Conservation (phyloP, 441 rosid genomes). For the Gossypium schwendimanii region DNA sequence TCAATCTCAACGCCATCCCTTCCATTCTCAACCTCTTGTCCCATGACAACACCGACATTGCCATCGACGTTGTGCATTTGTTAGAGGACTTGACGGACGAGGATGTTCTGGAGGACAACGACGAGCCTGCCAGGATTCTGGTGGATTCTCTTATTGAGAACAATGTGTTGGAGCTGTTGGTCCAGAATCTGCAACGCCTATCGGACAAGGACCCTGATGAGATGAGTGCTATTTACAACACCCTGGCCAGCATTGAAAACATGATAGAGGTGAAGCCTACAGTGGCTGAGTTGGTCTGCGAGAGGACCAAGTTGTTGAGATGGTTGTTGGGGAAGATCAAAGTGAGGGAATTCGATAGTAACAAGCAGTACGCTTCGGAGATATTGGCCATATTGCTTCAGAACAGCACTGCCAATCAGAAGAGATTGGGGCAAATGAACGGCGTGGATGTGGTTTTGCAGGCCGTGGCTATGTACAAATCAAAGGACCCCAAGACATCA, state of each 20-base stretch:
- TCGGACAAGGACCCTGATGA: conserved; percentile 81
- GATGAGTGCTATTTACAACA: conserved; percentile 64
- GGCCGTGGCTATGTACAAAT: conserved; percentile 90
- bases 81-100: conserved; percentile 89
- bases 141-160: conserved; percentile 72
- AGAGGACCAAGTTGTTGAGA: conserved; percentile 69
- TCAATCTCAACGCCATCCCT: conserved; percentile 58
- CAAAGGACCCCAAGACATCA: conserved; percentile 79
- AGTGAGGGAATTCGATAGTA: conserved; percentile 77
- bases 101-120: conserved; percentile 81
- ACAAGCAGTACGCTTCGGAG: conserved; percentile 92
- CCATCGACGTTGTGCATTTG: conserved; percentile 83
- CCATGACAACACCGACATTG: conserved; percentile 80
- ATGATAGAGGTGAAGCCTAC: conserved; percentile 87
- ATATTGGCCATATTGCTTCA: conserved; percentile 84
- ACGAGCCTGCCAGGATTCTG: conserved; percentile 67
- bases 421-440: conserved; percentile 82
- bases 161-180: conserved; percentile 81
- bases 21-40: conserved; percentile 72
- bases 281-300: conserved; percentile 87
- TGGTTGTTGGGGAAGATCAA: conserved; percentile 81
- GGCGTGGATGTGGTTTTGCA: conserved; percentile 90
- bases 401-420: conserved; percentile 77
- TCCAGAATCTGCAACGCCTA: conserved; percentile 79
- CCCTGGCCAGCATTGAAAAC: conserved; percentile 86